Evolutionary conservation across 495 filamentous ascomycete genomes (phyloP).

Genomic region (Xylaria sp.): DNA sequence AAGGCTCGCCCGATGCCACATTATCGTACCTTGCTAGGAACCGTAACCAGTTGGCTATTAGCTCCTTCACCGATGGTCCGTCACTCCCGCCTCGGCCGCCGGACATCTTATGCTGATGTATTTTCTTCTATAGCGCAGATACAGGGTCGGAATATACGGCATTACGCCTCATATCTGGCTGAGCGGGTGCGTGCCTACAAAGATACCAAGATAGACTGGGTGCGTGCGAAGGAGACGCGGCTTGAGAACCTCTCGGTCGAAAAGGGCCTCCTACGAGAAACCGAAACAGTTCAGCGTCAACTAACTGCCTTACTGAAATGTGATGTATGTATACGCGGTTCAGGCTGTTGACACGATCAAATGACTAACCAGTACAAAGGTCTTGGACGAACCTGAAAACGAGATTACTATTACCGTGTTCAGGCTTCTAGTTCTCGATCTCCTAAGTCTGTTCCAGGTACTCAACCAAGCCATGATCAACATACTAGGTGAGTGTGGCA

Average conservation of each 20-base stretch:
- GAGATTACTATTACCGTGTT: slow-evolving; percentile 98
- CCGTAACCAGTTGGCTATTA: slow-evolving; percentile 83
- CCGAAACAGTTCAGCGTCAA: slow-evolving; percentile 88
- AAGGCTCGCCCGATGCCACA: slow-evolving; percentile 89
- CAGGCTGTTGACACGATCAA: background rate
- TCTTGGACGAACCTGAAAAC: slow-evolving; percentile 91
- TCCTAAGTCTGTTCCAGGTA: slow-evolving; percentile 89
- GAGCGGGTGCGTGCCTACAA: slow-evolving; percentile 82
- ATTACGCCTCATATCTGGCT: slow-evolving; percentile 87
- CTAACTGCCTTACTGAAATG: slow-evolving; percentile 86
- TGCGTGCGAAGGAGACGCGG: slow-evolving; percentile 79
- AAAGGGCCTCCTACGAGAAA: slow-evolving; percentile 91
- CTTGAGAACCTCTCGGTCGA: slow-evolving; percentile 88
- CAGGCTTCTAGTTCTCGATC: slow-evolving; percentile 85
- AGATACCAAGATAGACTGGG: slow-evolving; percentile 87
- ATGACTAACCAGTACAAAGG: slow-evolving; percentile 52
- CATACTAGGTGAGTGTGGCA: slow-evolving; percentile 74
- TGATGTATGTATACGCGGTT: slow-evolving; percentile 66
- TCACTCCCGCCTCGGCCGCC: slow-evolving; percentile 30
- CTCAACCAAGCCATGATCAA: slow-evolving; percentile 99
- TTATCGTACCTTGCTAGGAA: slow-evolving; percentile 84
- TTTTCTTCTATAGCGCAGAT: slow-evolving; percentile 71
- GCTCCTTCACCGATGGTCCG: slow-evolving; percentile 90
- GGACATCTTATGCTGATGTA: slow-evolving; percentile 35
- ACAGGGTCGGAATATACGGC: slow-evolving; percentile 92